Evolutionary conservation across 306 rosid species (phyloP).

Genomic region (Quercus alba): DNA sequence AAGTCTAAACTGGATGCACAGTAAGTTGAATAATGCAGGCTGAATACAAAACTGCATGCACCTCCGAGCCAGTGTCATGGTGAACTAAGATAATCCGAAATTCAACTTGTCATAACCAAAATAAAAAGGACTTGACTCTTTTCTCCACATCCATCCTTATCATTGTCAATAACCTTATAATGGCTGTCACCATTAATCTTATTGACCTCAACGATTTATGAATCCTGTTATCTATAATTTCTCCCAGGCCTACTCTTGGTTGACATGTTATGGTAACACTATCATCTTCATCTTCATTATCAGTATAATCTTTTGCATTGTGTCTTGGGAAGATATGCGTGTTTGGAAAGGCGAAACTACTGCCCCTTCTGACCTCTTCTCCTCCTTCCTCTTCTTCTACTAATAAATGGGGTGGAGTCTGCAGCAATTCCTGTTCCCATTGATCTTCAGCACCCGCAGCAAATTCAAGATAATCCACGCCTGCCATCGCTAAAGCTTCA

Average conservation of each 20-base stretch:
- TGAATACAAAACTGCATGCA: no score
- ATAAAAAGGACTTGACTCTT: background rate
- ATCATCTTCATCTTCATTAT: background rate
- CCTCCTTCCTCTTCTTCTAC: slow-evolving; percentile 2
- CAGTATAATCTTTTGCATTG: background rate
- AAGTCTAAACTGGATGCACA: no score
- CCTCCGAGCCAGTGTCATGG: no score
- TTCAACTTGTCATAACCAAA: background rate
- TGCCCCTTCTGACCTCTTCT: background rate
- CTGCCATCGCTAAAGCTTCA: slow-evolving; percentile 45
- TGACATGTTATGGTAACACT: background rate
- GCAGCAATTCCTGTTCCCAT: slow-evolving; percentile 31
- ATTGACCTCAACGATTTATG: background rate
- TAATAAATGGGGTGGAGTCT: slow-evolving; percentile 38
- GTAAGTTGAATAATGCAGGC: no score
- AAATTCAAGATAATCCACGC: slow-evolving; percentile 14
- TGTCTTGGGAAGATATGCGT: background rate
- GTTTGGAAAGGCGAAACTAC: background rate
- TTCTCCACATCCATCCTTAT: background rate
- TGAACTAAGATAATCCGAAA: background rate
- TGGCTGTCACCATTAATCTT: background rate
- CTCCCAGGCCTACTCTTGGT: background rate
- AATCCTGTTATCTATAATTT: background rate
- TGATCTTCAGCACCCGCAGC: slow-evolving; percentile 18
- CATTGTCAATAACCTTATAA: slow-evolving; percentile 5